A percentile compares a stretch with the other conserved stretches of the same genome.
These are phyloP conservation scores for Keithomyces neogunnii DNA, from an alignment of 2,329 filamentous ascomycete genomes.

Conservation along the genomic window DNA sequence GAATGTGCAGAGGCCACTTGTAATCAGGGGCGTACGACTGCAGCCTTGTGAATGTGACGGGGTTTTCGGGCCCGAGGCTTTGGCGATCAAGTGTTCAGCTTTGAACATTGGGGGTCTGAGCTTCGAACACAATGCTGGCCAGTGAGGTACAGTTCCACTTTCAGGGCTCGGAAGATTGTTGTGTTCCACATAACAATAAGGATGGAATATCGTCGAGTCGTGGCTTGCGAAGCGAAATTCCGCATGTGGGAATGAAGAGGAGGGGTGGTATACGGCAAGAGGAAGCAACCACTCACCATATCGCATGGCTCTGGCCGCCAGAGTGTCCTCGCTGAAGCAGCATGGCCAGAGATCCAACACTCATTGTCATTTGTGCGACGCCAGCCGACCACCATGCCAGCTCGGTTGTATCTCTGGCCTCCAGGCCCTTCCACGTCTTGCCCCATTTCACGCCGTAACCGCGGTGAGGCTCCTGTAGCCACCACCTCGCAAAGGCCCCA, in stretches of 20 bases:
- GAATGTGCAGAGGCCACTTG: too few species aligned
- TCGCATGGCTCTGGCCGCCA: constrained; percentile 37
- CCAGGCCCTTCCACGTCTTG: constrained; percentile 32
- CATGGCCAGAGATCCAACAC: constrained; percentile 32
- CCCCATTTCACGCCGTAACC: constrained; percentile 35
- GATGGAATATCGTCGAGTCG: too few species aligned
- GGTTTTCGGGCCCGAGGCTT: neutral
- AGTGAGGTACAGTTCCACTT: too few species aligned
- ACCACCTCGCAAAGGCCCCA: constrained; percentile 37
- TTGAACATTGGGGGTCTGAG: neutral
- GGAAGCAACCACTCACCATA: constrained; percentile 32
- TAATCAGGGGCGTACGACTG: neutral
- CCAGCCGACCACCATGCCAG: constrained; percentile 40
- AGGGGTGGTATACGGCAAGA: neutral
- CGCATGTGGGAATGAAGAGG: neutral
- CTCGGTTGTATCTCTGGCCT: constrained; percentile 39
- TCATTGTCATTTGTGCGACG: constrained; percentile 32
- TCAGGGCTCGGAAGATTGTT: too few species aligned
- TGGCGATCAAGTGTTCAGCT: neutral
- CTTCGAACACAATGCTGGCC: too few species aligned
- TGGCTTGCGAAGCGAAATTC: too few species aligned
- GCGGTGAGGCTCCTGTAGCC: constrained; percentile 32
- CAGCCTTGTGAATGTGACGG: neutral
- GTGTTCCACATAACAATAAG: too few species aligned
- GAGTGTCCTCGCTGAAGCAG: constrained; percentile 37